Percentiles rank a stretch among this genome's conserved stretches.
Conservation (phyloP, 2,329 filamentous ascomycete species). For the Aspergillus awamori region DNA sequence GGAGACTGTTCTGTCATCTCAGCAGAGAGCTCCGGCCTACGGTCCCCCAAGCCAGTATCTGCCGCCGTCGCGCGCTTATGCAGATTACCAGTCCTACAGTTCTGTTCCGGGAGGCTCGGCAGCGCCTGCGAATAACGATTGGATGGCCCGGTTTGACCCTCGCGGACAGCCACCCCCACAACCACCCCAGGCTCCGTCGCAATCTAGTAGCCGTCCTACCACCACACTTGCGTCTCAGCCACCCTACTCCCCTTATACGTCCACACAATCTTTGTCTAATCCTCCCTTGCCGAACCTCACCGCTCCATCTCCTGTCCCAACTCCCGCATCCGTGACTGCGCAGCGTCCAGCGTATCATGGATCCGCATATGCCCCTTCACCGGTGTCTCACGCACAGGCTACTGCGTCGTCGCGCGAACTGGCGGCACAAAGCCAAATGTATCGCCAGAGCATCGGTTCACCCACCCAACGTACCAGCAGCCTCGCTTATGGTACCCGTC, state of each 20-base stretch:
- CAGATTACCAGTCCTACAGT: constrained; percentile 38
- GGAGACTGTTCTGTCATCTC: constrained; percentile 25
- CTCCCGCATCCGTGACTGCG: constrained; percentile 33
- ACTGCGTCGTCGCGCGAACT: constrained; percentile 36
- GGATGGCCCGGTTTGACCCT: constrained; percentile 48
- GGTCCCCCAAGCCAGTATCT: constrained; percentile 32
- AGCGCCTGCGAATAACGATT: constrained; percentile 40
- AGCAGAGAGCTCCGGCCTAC: constrained; percentile 34
- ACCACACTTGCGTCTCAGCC: constrained; percentile 29
- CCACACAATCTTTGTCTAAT: constrained; percentile 28
- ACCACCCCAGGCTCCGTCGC: constrained; percentile 27
- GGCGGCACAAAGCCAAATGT: constrained; percentile 28
- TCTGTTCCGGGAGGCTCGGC: constrained; percentile 30
- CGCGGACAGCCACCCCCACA: constrained; percentile 34
- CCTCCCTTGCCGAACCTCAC: constrained; percentile 29
- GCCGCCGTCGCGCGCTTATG: constrained; percentile 34
- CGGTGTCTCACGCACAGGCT: constrained; percentile 29
- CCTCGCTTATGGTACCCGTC: constrained; percentile 35
- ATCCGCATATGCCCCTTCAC: constrained; percentile 33
- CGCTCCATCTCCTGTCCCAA: constrained; percentile 40
- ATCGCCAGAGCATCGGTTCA: constrained; percentile 31
- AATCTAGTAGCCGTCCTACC: constrained; percentile 25
- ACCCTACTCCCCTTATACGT: constrained; percentile 34
- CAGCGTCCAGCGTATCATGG: constrained; percentile 35
- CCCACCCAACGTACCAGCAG: constrained; percentile 35